phyloP scores from a whole-genome alignment of 176 grass and related monocot species.

The Eremochloa ophiuroides region DNA sequence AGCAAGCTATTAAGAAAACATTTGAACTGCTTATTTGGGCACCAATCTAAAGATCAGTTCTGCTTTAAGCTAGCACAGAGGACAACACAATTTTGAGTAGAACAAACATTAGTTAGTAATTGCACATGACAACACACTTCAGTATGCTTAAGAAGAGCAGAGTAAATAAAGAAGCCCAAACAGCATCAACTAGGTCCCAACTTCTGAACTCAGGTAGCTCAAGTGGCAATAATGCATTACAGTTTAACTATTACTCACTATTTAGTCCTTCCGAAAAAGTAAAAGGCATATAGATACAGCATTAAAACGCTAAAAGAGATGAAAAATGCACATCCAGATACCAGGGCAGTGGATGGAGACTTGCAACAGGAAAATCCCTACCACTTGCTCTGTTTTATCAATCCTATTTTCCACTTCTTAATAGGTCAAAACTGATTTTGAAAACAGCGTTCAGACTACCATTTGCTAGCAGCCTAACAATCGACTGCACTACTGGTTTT shows the following conservation, averaged over 20 bases:
- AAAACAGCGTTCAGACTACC: neutral
- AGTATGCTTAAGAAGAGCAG: neutral
- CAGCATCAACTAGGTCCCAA: neutral
- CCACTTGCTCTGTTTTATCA: neutral
- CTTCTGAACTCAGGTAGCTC: neutral
- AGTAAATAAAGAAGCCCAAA: neutral
- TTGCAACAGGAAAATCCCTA: neutral
- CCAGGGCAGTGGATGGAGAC: neutral
- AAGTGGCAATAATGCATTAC: neutral
- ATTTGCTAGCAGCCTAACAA: neutral
- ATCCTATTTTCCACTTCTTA: neutral
- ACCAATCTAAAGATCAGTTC: neutral
- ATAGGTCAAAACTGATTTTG: neutral
- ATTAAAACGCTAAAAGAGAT: neutral
- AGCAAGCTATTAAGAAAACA: neutral
- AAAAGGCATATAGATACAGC: neutral
- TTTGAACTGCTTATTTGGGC: neutral
- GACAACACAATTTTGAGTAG: neutral
- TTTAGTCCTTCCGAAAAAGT: neutral
- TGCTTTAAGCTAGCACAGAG: conserved; percentile 1
- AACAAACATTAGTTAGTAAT: neutral
- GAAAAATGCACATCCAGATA: neutral
- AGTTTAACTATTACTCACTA: neutral
- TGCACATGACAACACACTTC: neutral
- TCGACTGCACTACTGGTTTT: neutral